Conservation (phyloP, 1,284 basidiomycete species). For the Chondrostereum purpureum region DNA sequence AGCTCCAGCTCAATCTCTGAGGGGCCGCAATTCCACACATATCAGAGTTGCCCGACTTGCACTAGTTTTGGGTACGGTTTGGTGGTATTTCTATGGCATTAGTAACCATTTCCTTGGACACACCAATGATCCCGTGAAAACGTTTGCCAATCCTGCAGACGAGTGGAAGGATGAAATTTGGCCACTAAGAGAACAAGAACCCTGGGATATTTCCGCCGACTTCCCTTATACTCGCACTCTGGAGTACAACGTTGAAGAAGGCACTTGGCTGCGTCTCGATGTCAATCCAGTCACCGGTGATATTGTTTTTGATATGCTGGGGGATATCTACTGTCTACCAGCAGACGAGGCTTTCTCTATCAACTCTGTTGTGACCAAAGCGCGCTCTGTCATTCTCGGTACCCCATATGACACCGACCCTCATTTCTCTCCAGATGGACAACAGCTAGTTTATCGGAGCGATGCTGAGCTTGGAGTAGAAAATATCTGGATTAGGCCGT, state of each 20-base stretch:
- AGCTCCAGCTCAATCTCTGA: too few species aligned
- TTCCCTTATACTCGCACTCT: constrained; percentile 58
- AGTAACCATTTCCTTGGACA: too few species aligned
- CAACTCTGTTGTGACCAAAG: constrained; percentile 22
- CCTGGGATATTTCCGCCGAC: constrained; percentile 76
- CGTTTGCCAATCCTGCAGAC: constrained; percentile 20
- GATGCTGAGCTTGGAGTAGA: constrained; percentile 67
- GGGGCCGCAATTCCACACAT: too few species aligned
- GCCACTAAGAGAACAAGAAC: constrained; percentile 54
- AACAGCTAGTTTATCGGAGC: constrained; percentile 55
- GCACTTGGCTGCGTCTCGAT: constrained; percentile 68
- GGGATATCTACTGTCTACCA: constrained; percentile 66
- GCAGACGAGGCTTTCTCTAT: constrained; percentile 23
- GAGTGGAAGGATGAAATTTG: constrained; percentile 56
- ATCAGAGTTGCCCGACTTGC: too few species aligned
- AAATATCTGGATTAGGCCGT: constrained; percentile 65
- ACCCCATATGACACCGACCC: constrained; percentile 66
- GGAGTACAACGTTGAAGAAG: constrained; percentile 63
- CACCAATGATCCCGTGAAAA: too few species aligned
- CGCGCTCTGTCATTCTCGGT: constrained; percentile 48
- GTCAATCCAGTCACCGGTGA: constrained; percentile 63
- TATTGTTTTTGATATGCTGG: constrained; percentile 68
- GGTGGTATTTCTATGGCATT: too few species aligned
- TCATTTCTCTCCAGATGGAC: constrained; percentile 62
- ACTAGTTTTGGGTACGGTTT: too few species aligned